These are phyloP conservation scores for Omphalotus olearius DNA, from an alignment of 1,284 basidiomycete species.

Conservation along the genomic window DNA sequence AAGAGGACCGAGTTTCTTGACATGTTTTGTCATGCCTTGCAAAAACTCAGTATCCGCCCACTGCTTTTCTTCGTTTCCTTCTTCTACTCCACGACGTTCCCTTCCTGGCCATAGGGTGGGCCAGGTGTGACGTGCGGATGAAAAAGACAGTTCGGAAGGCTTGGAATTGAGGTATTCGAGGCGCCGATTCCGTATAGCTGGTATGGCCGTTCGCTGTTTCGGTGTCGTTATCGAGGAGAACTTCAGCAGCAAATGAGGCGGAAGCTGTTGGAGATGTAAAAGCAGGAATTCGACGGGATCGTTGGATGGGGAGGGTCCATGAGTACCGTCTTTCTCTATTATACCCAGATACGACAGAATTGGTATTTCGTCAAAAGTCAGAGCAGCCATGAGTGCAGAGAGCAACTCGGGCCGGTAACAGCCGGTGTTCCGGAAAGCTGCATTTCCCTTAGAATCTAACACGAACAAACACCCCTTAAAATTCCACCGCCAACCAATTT, in stretches of 20 bases:
- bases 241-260: conserved; percentile 54
- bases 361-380: conserved; percentile 34
- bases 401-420: too few species aligned
- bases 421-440: too few species aligned
- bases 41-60: conserved; percentile 67
- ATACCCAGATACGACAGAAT: conserved; percentile 64
- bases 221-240: conserved; percentile 66
- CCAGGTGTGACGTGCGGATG: conserved; percentile 51
- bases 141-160: conserved; percentile 51
- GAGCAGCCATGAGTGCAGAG: conserved; percentile 15
- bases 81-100: conserved; percentile 42
- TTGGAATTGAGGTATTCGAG: conserved; percentile 50
- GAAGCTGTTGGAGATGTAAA: conserved; percentile 55
- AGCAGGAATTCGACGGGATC: conserved; percentile 60
- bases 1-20: conserved; percentile 65
- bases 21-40: conserved; percentile 49
- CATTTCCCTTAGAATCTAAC: neutral
- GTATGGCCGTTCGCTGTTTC: conserved; percentile 58
- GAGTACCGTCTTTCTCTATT: conserved; percentile 32
- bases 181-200: conserved; percentile 65
- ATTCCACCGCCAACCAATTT: too few species aligned
- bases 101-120: conserved; percentile 61
- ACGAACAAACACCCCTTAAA: neutral
- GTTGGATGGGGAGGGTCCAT: conserved; percentile 54
- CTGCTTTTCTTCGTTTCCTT: conserved; percentile 58